Conservation (phyloP, 129 eudicot genomes). For the Pseudognaphalium luteoalbum region DNA sequence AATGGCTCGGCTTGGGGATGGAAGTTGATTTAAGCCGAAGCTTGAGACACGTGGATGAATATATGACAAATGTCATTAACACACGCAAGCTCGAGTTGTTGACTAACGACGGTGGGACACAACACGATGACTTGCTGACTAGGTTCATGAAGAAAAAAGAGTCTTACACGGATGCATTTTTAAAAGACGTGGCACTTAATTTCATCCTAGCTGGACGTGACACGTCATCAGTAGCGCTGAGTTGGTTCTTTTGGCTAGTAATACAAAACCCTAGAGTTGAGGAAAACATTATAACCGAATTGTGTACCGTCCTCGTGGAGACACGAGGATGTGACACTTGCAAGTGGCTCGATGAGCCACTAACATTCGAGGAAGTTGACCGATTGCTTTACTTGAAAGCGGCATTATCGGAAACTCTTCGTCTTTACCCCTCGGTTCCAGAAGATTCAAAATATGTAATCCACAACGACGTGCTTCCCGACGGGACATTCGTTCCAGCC, state of each 20-base stretch:
- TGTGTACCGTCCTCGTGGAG: constrained; percentile 36
- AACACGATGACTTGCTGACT: constrained; percentile 51
- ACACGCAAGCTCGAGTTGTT: constrained; percentile 59
- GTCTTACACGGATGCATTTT: constrained; percentile 45
- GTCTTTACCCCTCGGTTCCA: constrained; percentile 65
- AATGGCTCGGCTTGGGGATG: constrained; percentile 52
- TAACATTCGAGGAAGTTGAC: constrained; percentile 60
- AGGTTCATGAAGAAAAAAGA: constrained; percentile 66
- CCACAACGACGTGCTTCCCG: constrained; percentile 50
- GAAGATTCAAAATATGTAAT: constrained; percentile 61
- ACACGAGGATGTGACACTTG: constrained; percentile 53
- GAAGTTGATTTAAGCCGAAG: constrained; percentile 50
- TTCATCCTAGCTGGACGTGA: constrained; percentile 76
- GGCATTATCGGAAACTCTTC: constrained; percentile 56
- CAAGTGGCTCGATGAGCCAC: constrained; percentile 49
- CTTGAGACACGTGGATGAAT: constrained; percentile 49
- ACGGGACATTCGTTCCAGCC: constrained; percentile 53
- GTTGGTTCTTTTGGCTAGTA: constrained; percentile 70
- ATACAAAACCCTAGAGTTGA: constrained; percentile 44
- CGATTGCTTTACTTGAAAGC: constrained; percentile 59
- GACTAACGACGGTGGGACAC: constrained; percentile 32
- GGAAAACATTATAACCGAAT: constrained; percentile 43
- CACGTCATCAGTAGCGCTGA: constrained; percentile 66
- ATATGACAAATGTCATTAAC: constrained; percentile 47
- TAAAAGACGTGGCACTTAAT: constrained; percentile 57